Evolutionary conservation across 2,329 filamentous ascomycete genomes (phyloP).

Genomic region (Orbilia ellipsospora): DNA sequence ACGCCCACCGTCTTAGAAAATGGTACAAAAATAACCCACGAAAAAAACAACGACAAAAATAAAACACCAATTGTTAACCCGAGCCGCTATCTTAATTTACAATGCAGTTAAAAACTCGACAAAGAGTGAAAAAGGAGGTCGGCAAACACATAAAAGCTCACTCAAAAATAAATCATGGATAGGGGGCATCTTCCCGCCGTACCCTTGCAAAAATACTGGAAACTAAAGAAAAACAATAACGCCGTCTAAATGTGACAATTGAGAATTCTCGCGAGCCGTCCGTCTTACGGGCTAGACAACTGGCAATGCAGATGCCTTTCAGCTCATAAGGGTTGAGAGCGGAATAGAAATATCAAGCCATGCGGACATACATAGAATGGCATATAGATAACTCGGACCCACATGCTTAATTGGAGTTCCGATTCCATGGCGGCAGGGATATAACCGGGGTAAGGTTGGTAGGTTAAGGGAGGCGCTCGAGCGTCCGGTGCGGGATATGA

Average conservation of each 20-base stretch:
- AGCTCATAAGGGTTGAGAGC: background rate
- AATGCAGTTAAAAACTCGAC: background rate
- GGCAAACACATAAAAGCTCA: too few species aligned
- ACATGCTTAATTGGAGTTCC: constrained; percentile 2
- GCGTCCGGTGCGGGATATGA: too few species aligned
- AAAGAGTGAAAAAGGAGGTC: too few species aligned
- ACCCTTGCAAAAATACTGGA: too few species aligned
- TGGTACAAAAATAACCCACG: background rate
- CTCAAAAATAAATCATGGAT: too few species aligned
- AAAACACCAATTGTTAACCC: background rate
- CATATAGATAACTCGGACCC: background rate
- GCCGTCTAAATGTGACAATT: too few species aligned
- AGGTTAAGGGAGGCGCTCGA: background rate
- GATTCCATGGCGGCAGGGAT: background rate
- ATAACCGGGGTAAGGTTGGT: background rate
- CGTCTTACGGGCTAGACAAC: background rate
- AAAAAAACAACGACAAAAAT: constrained; percentile 3
- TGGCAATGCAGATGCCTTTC: background rate
- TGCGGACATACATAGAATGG: background rate
- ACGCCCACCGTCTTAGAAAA: background rate
- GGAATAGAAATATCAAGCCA: background rate
- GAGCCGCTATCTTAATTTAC: background rate
- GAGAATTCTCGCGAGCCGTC: background rate
- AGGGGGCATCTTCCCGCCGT: too few species aligned
- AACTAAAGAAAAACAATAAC: too few species aligned